Percentiles rank a stretch among this genome's conserved stretches.
Conservation (phyloP, 2,329 filamentous ascomycete species). For the Paecilomyces sp. region DNA sequence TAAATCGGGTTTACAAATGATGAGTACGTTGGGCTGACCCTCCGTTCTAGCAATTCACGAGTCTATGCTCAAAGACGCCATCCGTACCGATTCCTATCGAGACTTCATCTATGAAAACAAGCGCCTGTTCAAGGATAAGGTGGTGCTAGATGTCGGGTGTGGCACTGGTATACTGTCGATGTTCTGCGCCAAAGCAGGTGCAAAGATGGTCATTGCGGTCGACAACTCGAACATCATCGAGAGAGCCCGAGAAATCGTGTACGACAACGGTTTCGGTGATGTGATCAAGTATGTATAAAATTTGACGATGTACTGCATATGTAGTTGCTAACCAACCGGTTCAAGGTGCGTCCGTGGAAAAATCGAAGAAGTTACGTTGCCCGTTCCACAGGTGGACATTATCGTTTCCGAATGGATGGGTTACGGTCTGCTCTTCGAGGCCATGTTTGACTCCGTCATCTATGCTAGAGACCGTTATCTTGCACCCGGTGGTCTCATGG, state of each 20-base stretch:
- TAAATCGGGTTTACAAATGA: background rate
- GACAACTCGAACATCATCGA: constrained; percentile 88
- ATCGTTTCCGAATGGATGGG: constrained; percentile 99
- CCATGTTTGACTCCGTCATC: constrained; percentile 90
- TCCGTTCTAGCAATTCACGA: constrained; percentile 70
- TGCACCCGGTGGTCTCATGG: constrained; percentile 69
- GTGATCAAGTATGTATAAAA: constrained; percentile 53
- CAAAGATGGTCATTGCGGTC: constrained; percentile 78
- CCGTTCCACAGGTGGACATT: constrained; percentile 77
- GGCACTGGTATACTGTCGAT: constrained; percentile 78
- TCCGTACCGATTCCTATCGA: constrained; percentile 85
- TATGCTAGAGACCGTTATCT: constrained; percentile 85
- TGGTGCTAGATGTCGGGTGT: constrained; percentile 79
- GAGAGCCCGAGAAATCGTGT: constrained; percentile 78
- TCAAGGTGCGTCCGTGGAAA: constrained; percentile 65
- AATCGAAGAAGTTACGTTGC: constrained; percentile 77
- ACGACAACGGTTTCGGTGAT: constrained; percentile 67
- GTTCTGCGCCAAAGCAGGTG: constrained; percentile 88
- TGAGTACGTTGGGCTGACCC: background rate
- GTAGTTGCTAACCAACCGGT: background rate
- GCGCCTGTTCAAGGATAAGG: constrained; percentile 53
- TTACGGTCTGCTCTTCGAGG: constrained; percentile 86
- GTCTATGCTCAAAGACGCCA: constrained; percentile 85
- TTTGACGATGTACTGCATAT: background rate
- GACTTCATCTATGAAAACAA: constrained; percentile 56